phyloP scores from a whole-genome alignment of 306 rosid species.

The Pterocarpus macrocarpus region DNA sequence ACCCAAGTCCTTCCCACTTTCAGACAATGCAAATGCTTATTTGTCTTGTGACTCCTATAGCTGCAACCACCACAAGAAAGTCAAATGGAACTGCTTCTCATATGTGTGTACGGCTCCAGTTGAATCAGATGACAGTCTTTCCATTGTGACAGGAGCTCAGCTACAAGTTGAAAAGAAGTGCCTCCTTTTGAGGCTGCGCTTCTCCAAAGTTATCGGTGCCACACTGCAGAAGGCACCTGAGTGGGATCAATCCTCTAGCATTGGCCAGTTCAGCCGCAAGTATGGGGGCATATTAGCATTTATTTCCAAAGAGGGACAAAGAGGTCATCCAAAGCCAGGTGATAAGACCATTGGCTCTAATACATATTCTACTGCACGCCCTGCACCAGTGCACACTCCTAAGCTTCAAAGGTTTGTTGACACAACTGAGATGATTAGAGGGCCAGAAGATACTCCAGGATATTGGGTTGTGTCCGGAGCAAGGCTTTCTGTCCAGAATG shows the following conservation, averaged over 20 bases:
- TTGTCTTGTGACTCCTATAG: constrained; percentile 58
- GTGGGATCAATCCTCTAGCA: constrained; percentile 48
- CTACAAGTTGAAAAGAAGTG: constrained; percentile 74
- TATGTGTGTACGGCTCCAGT: constrained; percentile 91
- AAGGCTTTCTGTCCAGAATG: constrained; percentile 63
- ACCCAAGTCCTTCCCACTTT: constrained; percentile 75
- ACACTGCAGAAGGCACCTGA: constrained; percentile 45
- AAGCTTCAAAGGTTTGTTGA: constrained; percentile 74
- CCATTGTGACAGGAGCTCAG: constrained; percentile 90
- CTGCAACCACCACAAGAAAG: constrained; percentile 72
- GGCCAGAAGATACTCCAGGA: constrained; percentile 74
- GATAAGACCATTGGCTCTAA: constrained; percentile 47
- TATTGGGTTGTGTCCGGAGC: constrained; percentile 88
- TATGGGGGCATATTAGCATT: constrained; percentile 36
- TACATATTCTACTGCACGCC: constrained; percentile 48
- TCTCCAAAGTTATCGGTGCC: constrained; percentile 55
- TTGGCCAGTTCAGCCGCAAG: constrained; percentile 16
- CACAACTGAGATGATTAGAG: constrained; percentile 74
- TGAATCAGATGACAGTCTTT: constrained; percentile 76
- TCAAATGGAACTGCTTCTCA: constrained; percentile 79
- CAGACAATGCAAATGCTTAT: constrained; percentile 71
- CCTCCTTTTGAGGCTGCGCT: constrained; percentile 55
- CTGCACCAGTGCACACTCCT: constrained; percentile 57
- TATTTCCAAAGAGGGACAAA: constrained; percentile 41
- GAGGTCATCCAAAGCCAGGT: constrained; percentile 51